A percentile compares a stretch with the other conserved stretches of the same genome.
phyloP scores from a whole-genome alignment of 805 yeast species.

The Metschnikowia vanudenii region DNA sequence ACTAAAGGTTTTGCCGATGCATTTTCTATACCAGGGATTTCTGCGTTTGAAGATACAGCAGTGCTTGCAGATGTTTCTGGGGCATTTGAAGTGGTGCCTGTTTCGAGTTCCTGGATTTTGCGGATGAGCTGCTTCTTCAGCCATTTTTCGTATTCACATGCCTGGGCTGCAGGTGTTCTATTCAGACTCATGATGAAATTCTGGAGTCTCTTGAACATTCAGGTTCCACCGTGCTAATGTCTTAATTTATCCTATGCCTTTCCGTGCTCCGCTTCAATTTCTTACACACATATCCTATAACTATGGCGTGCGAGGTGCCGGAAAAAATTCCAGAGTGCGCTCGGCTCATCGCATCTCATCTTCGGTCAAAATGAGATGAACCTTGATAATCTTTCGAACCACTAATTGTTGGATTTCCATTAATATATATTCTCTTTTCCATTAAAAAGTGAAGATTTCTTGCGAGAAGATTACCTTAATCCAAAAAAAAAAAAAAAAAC shows the following conservation, averaged over 20 bases:
- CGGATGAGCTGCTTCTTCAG: constrained; percentile 60
- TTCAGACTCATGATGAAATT: constrained; percentile 22
- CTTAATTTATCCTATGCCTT: too few relatives aligned
- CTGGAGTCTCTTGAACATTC: constrained; percentile 30
- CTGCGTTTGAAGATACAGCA: too few relatives aligned
- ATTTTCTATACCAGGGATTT: too few relatives aligned
- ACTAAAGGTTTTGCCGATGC: background rate
- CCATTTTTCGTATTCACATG: constrained; percentile 55
- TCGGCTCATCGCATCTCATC: background rate
- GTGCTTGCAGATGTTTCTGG: too few relatives aligned
- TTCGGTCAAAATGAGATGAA: background rate
- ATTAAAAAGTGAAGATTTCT: too few relatives aligned
- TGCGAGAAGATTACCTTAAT: too few relatives aligned
- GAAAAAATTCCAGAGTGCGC: background rate
- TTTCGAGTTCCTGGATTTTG: constrained; percentile 57
- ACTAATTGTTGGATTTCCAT: background rate
- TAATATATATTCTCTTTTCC: too few relatives aligned
- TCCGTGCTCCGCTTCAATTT: too few relatives aligned
- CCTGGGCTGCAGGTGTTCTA: constrained; percentile 8
- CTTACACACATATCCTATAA: too few relatives aligned
- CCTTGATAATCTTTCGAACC: background rate
- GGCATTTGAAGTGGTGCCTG: background rate
- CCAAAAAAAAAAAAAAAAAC: background rate
- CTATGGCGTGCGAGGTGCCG: background rate
- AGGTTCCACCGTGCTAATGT: background rate